Conservation (phyloP, 305 asterid genomes). For the Nicotiana rustica region DNA sequence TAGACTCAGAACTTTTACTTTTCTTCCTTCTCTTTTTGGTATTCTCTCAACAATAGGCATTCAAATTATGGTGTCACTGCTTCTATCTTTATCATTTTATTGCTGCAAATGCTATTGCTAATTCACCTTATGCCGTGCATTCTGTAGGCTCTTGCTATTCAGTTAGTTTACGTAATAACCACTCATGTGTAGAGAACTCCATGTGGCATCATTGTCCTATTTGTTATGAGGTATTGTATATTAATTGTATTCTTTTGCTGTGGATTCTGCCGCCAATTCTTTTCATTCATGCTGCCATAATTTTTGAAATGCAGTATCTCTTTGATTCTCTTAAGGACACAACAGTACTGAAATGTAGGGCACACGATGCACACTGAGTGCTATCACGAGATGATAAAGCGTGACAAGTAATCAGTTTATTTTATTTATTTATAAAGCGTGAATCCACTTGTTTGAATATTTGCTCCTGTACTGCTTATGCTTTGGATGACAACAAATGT, state of each 20-base stretch:
- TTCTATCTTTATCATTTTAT: slow-evolving; percentile 22
- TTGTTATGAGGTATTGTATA: slow-evolving; percentile 79
- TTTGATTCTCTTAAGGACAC: slow-evolving; percentile 91
- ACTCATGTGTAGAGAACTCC: slow-evolving; percentile 83
- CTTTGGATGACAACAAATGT: slow-evolving; percentile 42
- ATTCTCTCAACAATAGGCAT: slow-evolving; percentile 7
- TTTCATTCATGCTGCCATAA: not conserved
- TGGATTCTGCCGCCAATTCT: not conserved
- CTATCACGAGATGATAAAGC: slow-evolving; percentile 77
- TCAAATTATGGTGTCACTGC: slow-evolving; percentile 12
- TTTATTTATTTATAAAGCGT: slow-evolving; percentile 14
- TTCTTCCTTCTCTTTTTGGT: not conserved
- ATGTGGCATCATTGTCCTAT: slow-evolving; percentile 98
- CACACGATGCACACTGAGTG: slow-evolving; percentile 75
- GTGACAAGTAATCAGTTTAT: slow-evolving; percentile 63
- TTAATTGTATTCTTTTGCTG: not conserved
- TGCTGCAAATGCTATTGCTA: not conserved
- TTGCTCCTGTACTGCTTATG: slow-evolving; percentile 42
- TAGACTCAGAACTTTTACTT: not conserved
- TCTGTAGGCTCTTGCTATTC: slow-evolving; percentile 83
- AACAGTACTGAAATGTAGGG: slow-evolving; percentile 92
- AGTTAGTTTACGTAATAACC: slow-evolving; percentile 66
- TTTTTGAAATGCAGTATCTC: slow-evolving; percentile 61
- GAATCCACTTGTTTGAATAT: slow-evolving; percentile 23
- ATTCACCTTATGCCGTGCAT: slow-evolving; percentile 30